A percentile compares a stretch with the other conserved stretches of the same genome.
These are phyloP conservation scores for Pseudoturritis turrita DNA, from an alignment of 345 rosid genomes.

Conservation along the genomic window DNA sequence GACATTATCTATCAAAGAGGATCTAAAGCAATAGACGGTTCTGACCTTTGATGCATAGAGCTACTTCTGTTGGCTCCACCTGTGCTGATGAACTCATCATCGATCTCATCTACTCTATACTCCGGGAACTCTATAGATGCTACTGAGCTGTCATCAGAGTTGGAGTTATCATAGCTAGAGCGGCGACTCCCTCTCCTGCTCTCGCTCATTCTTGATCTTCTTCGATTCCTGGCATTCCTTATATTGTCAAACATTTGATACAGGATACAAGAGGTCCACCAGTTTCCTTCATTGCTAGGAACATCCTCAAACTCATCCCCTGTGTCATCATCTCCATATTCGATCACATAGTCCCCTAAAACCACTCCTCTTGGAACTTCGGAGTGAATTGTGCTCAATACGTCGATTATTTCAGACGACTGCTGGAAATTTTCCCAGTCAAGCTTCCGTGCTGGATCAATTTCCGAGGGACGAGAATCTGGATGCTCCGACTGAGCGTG, in stretches of 20 bases:
- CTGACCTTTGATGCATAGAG: constrained; percentile 76
- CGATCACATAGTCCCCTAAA: constrained; percentile 95
- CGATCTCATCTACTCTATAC: constrained; percentile 76
- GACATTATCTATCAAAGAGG: not conserved
- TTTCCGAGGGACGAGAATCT: constrained; percentile 78
- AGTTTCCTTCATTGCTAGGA: constrained; percentile 64
- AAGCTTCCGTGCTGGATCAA: constrained; percentile 85
- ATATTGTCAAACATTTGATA: constrained; percentile 86
- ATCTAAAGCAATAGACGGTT: constrained; percentile 1
- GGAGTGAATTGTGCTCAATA: constrained; percentile 93
- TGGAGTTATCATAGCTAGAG: constrained; percentile 61
- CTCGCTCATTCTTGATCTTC: constrained; percentile 74
- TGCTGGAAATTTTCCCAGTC: constrained; percentile 99
- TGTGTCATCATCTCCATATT: constrained; percentile 85
- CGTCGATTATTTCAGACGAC: constrained; percentile 90
- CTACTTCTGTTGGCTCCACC: constrained; percentile 51
- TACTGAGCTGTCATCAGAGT: constrained; percentile 92
- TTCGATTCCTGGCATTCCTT: constrained; percentile 79
- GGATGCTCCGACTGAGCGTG: constrained; percentile 85
- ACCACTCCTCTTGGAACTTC: constrained; percentile 95
- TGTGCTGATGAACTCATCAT: constrained; percentile 65
- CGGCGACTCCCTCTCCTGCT: constrained; percentile 71
- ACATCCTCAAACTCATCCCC: constrained; percentile 91
- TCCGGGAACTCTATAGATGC: constrained; percentile 73
- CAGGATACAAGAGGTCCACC: constrained; percentile 97